Percentiles rank a stretch among this genome's conserved stretches.
phyloP scores from a whole-genome alignment of 352 stramenopile genomes.

The Pythium volutum region DNA sequence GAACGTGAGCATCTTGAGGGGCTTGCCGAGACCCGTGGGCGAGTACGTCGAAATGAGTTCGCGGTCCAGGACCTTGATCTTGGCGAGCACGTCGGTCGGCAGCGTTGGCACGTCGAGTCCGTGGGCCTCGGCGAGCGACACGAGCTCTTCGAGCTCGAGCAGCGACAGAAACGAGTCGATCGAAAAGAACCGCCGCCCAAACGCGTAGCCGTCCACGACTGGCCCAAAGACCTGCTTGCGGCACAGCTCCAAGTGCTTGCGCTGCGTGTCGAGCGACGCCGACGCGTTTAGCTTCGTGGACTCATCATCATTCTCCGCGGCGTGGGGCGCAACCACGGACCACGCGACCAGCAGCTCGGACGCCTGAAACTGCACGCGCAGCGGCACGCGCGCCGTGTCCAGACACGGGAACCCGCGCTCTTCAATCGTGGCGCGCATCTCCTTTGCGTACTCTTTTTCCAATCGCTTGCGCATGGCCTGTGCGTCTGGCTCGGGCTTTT shows the following conservation, averaged over 20 bases:
- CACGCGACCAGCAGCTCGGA: conserved; percentile 43
- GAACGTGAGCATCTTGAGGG: conserved; percentile 54
- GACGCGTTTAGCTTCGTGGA: neutral
- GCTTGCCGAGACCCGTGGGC: conserved; percentile 38
- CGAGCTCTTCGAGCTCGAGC: conserved; percentile 43
- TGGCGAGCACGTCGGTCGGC: conserved; percentile 28
- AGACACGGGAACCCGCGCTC: conserved; percentile 39
- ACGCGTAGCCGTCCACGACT: conserved; percentile 51
- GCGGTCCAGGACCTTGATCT: conserved; percentile 48
- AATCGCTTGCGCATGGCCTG: conserved; percentile 20
- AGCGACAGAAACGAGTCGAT: conserved; percentile 51
- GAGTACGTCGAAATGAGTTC: conserved; percentile 40
- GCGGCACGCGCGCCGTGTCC: conserved; percentile 19
- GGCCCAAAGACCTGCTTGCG: conserved; percentile 16
- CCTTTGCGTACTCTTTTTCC: conserved; percentile 28
- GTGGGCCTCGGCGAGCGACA: conserved; percentile 29
- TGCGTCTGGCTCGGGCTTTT: neutral
- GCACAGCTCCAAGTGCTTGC: conserved; percentile 18
- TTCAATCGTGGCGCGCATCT: conserved; percentile 33
- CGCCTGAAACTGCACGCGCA: conserved; percentile 42
- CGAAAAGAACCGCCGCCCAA: conserved; percentile 58
- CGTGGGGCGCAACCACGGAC: conserved; percentile 14
- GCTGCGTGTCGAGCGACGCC: conserved; percentile 15
- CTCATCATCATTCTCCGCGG: neutral
- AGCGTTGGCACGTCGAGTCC: conserved; percentile 30